Evolutionary conservation across 495 filamentous ascomycete species (phyloP).

Genomic region (Trichoderma erinaceum): DNA sequence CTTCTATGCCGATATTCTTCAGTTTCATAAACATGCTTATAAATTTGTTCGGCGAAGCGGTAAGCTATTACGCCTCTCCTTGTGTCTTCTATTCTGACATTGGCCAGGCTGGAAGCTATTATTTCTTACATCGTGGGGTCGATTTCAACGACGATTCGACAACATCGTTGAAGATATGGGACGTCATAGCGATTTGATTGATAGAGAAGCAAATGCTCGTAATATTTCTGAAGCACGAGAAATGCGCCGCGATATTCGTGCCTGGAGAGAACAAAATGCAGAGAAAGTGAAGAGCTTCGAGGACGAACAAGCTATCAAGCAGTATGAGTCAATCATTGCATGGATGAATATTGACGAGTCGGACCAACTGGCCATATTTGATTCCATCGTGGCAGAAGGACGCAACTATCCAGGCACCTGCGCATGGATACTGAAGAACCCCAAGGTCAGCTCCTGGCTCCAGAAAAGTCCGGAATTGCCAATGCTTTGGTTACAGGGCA

Average conservation of each 20-base stretch:
- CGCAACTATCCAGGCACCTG: conserved; percentile 24
- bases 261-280: conserved; percentile 23
- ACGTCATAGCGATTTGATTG: conserved; percentile 33
- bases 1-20: conserved; percentile 39
- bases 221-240: conserved; percentile 22
- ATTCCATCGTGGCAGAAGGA: conserved; percentile 20
- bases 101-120: conserved; percentile 38
- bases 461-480: conserved; percentile 12
- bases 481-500: conserved; percentile 27
- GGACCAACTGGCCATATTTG: conserved; percentile 26
- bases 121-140: conserved; percentile 38
- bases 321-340: conserved; percentile 22
- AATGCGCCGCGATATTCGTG: conserved; percentile 20
- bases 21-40: conserved; percentile 42
- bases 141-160: conserved; percentile 35
- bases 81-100: not conserved
- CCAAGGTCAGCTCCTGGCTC: conserved; percentile 25
- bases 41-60: conserved; percentile 36
- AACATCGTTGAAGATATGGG: conserved; percentile 34
- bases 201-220: conserved; percentile 28
- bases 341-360: conserved; percentile 28
- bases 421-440: conserved; percentile 27
- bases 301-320: conserved; percentile 20
- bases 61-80: conserved; percentile 17
- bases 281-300: conserved; percentile 21